These are phyloP conservation scores for Ramichloridium luteum DNA, from an alignment of 2,329 filamentous ascomycete species.

Conservation along the genomic window DNA sequence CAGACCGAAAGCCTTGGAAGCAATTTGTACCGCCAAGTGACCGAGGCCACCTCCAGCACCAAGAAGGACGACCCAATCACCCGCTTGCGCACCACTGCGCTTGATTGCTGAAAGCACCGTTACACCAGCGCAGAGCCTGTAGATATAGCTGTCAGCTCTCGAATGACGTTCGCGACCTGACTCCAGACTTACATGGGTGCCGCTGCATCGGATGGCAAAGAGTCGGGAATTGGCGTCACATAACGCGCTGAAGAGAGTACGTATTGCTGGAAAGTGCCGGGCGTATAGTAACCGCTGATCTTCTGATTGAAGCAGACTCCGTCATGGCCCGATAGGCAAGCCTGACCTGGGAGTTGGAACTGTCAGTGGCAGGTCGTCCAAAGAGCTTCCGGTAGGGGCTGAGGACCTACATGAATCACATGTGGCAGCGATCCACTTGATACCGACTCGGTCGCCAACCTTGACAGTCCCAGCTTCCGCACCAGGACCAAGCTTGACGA, in stretches of 20 bases:
- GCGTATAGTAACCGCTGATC: slow-evolving; percentile 54
- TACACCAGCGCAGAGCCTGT: slow-evolving; percentile 49
- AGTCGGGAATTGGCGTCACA: slow-evolving; percentile 56
- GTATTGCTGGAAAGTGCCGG: slow-evolving; percentile 64
- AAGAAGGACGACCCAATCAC: slow-evolving; percentile 47
- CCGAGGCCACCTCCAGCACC: slow-evolving; percentile 22
- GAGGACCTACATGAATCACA: slow-evolving; percentile 39
- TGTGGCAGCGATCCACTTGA: slow-evolving; percentile 53
- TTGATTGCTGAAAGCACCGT: slow-evolving; percentile 55
- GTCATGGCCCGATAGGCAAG: slow-evolving; percentile 45
- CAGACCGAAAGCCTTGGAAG: slow-evolving; percentile 47
- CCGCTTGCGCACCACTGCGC: slow-evolving; percentile 46
- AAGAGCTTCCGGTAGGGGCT: slow-evolving; percentile 2
- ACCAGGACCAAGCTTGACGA: slow-evolving; percentile 53
- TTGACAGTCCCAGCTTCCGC: slow-evolving; percentile 45
- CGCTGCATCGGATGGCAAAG: slow-evolving; percentile 45
- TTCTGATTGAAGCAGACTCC: slow-evolving; percentile 44
- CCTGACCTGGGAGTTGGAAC: slow-evolving; percentile 17
- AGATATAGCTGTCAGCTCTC: no score
- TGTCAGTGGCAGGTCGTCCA: not conserved
- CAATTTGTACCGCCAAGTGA: slow-evolving; percentile 49
- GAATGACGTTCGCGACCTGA: no score
- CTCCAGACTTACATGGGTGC: slow-evolving; percentile 47
- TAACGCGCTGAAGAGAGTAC: slow-evolving; percentile 52
- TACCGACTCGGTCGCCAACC: slow-evolving; percentile 55